Conservation (phyloP, 768 basidiomycete species). For the Suillus fuscotomentosus region DNA sequence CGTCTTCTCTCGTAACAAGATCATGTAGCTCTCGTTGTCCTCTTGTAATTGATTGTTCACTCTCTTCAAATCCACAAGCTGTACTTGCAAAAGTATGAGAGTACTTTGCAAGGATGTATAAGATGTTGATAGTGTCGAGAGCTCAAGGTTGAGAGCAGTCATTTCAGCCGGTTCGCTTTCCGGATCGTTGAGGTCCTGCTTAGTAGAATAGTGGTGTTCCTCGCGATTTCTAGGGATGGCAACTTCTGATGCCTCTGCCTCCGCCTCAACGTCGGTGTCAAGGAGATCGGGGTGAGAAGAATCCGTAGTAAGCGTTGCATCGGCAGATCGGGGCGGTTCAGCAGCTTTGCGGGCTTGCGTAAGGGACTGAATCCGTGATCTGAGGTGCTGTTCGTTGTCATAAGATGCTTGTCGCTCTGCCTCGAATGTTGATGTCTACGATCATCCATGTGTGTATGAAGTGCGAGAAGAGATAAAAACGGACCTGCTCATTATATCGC, state of each 20-base stretch:
- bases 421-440: slow-evolving; percentile 82
- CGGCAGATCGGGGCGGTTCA: slow-evolving; percentile 34
- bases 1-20: slow-evolving; percentile 87
- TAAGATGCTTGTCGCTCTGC: slow-evolving; percentile 91
- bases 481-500: slow-evolving; percentile 86
- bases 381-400: slow-evolving; percentile 92
- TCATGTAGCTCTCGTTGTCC: slow-evolving; percentile 97
- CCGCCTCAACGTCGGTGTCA: slow-evolving; percentile 38
- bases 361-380: slow-evolving; percentile 84
- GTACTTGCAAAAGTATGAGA: slow-evolving; percentile 77
- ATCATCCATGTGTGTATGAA: slow-evolving; percentile 10
- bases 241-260: slow-evolving; percentile 38
- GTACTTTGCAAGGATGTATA: slow-evolving; percentile 83
- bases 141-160: slow-evolving; percentile 77
- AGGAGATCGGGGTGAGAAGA: slow-evolving; percentile 3
- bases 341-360: slow-evolving; percentile 61
- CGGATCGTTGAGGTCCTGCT: slow-evolving; percentile 58
- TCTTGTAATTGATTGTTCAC: slow-evolving; percentile 89
- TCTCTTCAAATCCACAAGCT: slow-evolving; percentile 83
- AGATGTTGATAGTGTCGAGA: slow-evolving; percentile 85
- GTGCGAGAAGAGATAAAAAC: slow-evolving; percentile 14
- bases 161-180: slow-evolving; percentile 84
- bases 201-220: slow-evolving; percentile 22
- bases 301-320: slow-evolving; percentile 14
- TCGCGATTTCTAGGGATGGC: slow-evolving; percentile 24